Percentiles rank a stretch among this genome's conserved stretches.
Evolutionary conservation across 2,329 filamentous ascomycete species (phyloP).

Genomic region (Calonectria hongkongensis): DNA sequence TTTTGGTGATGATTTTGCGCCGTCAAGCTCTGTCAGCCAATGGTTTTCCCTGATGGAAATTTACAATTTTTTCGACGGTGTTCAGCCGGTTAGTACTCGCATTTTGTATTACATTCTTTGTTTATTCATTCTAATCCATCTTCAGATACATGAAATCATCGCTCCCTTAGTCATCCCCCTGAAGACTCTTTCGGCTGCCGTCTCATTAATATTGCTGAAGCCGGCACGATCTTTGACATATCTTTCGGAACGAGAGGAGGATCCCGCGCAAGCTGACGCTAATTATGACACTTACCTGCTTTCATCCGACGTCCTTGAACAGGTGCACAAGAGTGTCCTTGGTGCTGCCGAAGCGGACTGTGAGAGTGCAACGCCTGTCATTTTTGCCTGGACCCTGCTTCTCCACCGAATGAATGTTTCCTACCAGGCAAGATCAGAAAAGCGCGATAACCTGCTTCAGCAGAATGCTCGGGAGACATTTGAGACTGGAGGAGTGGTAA

Average conservation of each 20-base stretch:
- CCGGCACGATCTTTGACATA: conserved; percentile 72
- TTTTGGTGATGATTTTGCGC: conserved; percentile 72
- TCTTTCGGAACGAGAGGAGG: conserved; percentile 62
- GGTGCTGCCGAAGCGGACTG: conserved; percentile 73
- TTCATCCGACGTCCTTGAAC: conserved; percentile 80
- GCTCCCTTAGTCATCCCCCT: conserved; percentile 76
- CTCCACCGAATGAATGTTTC: conserved; percentile 80
- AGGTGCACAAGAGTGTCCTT: conserved; percentile 83
- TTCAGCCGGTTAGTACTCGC: conserved; percentile 64
- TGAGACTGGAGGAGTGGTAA: conserved; percentile 66
- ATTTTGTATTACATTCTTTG: neutral
- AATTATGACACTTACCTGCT: conserved; percentile 77
- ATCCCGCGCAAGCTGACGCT: conserved; percentile 59
- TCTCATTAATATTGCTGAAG: conserved; percentile 84
- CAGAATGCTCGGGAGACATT: conserved; percentile 76
- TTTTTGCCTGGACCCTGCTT: conserved; percentile 89
- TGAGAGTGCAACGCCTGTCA: conserved; percentile 81
- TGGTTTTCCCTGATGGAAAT: conserved; percentile 86
- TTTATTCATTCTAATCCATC: conserved; percentile 43
- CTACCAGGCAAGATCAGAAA: conserved; percentile 77
- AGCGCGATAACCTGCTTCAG: conserved; percentile 74
- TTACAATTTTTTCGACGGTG: conserved; percentile 80
- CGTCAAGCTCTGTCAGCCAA: conserved; percentile 75
- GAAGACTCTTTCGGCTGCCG: conserved; percentile 80
- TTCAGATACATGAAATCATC: conserved; percentile 62